Base-by-base conservation (phyloP, 306 rosid species). In the Bauhinia variegata region DNA sequence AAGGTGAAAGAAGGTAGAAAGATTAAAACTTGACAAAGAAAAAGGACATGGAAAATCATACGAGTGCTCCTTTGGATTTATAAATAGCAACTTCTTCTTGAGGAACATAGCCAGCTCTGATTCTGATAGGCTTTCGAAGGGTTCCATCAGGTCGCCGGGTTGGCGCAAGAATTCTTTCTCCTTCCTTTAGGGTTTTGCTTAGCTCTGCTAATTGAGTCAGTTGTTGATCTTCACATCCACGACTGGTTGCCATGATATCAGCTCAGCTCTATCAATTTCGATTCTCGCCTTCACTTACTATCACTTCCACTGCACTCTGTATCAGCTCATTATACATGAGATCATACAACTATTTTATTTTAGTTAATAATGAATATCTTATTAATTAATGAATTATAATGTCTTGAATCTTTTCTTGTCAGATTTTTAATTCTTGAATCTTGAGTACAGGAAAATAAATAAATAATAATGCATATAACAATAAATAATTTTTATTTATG, bases 141-240 rank as follows among this genome's bases (percentile, higher is more conserved):
- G 97, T 90, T 10, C 99, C 97, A 59, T 95, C 99, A 54, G 99
- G 99, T 42, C 99, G 70, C 18, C 95, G 74, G 0, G 96, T 88
- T 50, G 97, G 96, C 15, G 78, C 95, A 28, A 95, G 63, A 50
- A 95, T 70, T 57, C 95, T 86, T 75, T 95, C 97, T 12, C 96
- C 97, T 68, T 93, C 86, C 47, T 89, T 92, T 65, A 88, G 89
- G 84, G 72, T 76, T 87, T 86, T 83, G 65, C 64, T 75, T 0
- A 79, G 75, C 30, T 82, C 92, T 38, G 57, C 70, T 75, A 75
- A 16, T 37, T 76, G 63, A 19, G 60, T 58, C 61, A 54, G 39
- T 11, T 54, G 64, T 11, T 54, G 64, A 36, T 75, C 81, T 7
- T 77, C 70, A 38, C 75, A 77, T 63, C 81, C 76, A 58, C 70